Evolutionary conservation across 2,329 filamentous ascomycete species (phyloP), one percentile per base, ranked within the genome.

Genomic region (Aspergillus texensis): DNA sequence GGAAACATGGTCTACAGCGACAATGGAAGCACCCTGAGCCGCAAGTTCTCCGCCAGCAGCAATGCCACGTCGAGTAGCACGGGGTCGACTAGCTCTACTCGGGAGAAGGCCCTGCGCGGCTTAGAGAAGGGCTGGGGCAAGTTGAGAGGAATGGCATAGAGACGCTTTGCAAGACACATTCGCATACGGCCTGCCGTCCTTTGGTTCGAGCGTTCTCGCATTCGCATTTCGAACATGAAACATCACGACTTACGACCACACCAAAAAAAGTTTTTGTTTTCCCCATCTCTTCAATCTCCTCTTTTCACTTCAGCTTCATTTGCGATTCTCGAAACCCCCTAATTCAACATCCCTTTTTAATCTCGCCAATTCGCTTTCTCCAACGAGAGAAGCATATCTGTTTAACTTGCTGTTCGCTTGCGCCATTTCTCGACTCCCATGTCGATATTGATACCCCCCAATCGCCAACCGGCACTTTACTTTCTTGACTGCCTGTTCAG

Each of bases 1-100:
- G 87, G 85, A 57, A 89, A 89, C 75, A 75, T 74, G 66, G 72
- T 80, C 57, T 69, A 67, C 68, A 64, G 71, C 50, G 72, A 73
- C 67, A 67, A 72, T 54, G 62, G 62, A 63, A 70, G 66, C 67
- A 65, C 65, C 56, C 71, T 78, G 53, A 72, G 67, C 52, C 77
- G 78, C 69, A 77, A 77, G 69, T 71, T 75, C 66, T 78, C 77
- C 6, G 65, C 68, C 36, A 73, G 68, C 61, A 79, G 77, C 66
- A 74, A 75, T 8, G 71, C 69, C 60, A 78, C 77, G 53, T 70
- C 69, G 58, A 76, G 74, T 66, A 79, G 77, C 63, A 68, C 75
- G 21, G 72, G 73, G 39, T 79, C 77, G 0, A 69, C 74, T 41
- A 70, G 72, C 53, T 73, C 73, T 12, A 75, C 74, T 60, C 74